phyloP scores from a whole-genome alignment of 2,329 filamentous ascomycete species.

The Chaetomium strumarium region DNA sequence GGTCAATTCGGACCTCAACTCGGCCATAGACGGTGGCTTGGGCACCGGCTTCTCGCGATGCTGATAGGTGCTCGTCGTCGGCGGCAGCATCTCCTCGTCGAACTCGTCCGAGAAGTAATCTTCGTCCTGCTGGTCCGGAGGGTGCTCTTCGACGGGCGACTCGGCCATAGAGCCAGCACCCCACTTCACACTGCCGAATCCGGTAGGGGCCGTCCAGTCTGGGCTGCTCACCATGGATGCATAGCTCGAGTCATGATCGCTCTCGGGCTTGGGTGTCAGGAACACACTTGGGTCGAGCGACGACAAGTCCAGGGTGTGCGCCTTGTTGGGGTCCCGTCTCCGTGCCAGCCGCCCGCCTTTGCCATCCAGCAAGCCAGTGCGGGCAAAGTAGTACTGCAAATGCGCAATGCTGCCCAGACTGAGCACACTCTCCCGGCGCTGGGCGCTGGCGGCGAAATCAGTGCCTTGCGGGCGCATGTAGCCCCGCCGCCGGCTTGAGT shows the following conservation, averaged over 20 bases:
- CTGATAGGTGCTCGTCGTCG: constrained; percentile 93
- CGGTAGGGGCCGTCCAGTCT: constrained; percentile 40
- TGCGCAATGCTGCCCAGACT: constrained; percentile 95
- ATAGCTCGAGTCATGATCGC: constrained; percentile 54
- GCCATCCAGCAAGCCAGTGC: constrained; percentile 87
- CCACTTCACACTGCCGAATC: constrained; percentile 25
- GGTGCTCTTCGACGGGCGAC: constrained; percentile 41
- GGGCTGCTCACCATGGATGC: constrained; percentile 55
- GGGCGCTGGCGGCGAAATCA: constrained; percentile 84
- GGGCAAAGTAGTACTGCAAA: constrained; percentile 95
- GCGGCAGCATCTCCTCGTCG: constrained; percentile 76
- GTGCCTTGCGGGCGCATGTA: constrained; percentile 85
- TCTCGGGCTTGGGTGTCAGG: constrained; percentile 30
- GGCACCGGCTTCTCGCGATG: constrained; percentile 74
- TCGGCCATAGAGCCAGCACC: constrained; percentile 38
- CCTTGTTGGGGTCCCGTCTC: constrained; percentile 52
- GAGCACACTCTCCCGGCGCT: constrained; percentile 89
- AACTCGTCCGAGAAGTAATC: constrained; percentile 50
- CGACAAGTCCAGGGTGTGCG: constrained; percentile 53
- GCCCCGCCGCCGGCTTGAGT: constrained; percentile 56
- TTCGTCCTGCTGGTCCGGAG: constrained; percentile 30
- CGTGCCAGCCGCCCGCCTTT: constrained; percentile 83
- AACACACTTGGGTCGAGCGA: constrained; percentile 42
- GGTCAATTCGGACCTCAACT: constrained; percentile 64
- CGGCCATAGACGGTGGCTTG: constrained; percentile 74